Evolutionary conservation across 2,329 filamentous ascomycete genomes (phyloP).

Genomic region (Colletotrichum tabaci): DNA sequence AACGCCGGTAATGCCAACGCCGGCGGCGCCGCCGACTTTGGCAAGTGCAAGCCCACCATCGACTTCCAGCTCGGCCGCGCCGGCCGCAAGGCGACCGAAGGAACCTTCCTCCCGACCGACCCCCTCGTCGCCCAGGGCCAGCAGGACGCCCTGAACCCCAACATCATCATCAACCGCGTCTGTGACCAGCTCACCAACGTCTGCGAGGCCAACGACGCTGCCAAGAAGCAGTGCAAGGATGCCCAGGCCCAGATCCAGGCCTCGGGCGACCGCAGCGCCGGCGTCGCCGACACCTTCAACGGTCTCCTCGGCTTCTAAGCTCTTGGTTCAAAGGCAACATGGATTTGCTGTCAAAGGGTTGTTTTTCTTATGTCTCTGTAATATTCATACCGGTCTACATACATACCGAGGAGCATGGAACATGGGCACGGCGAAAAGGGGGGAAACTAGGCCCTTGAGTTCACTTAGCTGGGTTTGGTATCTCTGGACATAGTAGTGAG

Average conservation of each 20-base stretch:
- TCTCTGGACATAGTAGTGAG: conserved; percentile 19
- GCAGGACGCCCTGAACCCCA: conserved; percentile 72
- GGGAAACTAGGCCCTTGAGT: conserved; percentile 16
- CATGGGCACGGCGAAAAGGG: conserved; percentile 10
- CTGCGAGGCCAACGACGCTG: conserved; percentile 70
- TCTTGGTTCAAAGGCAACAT: not conserved
- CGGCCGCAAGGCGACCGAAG: conserved; percentile 65
- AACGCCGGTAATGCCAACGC: conserved; percentile 44
- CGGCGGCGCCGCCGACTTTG: conserved; percentile 61
- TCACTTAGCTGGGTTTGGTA: conserved; percentile 20
- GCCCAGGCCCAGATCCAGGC: conserved; percentile 66
- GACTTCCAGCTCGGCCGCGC: conserved; percentile 70
- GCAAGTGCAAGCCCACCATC: conserved; percentile 64
- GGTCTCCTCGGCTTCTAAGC: conserved; percentile 55
- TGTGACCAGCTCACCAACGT: conserved; percentile 74
- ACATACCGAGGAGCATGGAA: conserved; percentile 20
- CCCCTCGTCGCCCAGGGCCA: conserved; percentile 68
- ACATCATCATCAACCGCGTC: conserved; percentile 75
- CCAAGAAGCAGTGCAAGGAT: conserved; percentile 61
- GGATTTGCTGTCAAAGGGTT: too few species aligned
- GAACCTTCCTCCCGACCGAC: conserved; percentile 73
- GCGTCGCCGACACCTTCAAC: conserved; percentile 66
- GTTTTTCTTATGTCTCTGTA: conserved; percentile 22
- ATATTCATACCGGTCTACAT: conserved; percentile 13
- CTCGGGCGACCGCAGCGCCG: conserved; percentile 63